Conservation (phyloP, 208 protist genomes). For the Trypanosoma mega region DNA sequence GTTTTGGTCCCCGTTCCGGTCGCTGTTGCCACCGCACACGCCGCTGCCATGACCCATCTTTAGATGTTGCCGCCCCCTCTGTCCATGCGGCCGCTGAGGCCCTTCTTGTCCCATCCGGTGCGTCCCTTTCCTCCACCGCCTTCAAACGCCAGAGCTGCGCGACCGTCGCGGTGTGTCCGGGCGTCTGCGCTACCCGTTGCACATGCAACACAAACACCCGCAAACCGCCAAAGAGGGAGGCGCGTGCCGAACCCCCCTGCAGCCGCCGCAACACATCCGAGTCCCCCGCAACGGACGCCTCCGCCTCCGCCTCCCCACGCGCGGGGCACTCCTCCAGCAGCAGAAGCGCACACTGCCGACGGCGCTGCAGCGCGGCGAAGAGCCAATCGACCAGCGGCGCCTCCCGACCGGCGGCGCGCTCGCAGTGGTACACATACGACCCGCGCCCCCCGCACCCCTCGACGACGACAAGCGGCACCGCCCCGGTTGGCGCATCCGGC, state of each 20-base stretch:
- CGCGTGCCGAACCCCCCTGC: neutral
- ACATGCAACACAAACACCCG: neutral
- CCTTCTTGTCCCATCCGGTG: neutral
- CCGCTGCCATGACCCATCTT: too few relatives aligned
- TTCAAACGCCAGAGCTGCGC: neutral
- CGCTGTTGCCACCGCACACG: constrained; percentile 7
- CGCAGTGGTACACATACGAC: constrained; percentile 48
- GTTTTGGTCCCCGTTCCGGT: neutral
- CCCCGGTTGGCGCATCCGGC: neutral
- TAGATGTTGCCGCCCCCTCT: too few relatives aligned
- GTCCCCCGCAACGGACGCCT: constrained; percentile 7
- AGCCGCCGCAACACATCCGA: constrained; percentile 17
- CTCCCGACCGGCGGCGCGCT: constrained; percentile 43
- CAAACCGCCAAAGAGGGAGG: neutral
- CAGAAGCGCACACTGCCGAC: constrained; percentile 57
- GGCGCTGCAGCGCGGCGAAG: constrained; percentile 56
- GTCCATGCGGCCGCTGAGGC: neutral
- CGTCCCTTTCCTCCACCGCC: neutral
- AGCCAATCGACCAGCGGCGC: constrained; percentile 53
- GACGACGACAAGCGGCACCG: constrained; percentile 56
- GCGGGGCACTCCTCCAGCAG: constrained; percentile 38
- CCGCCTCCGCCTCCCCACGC: constrained; percentile 12
- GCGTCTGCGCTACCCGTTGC: neutral
- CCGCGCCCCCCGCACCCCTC: constrained; percentile 39
- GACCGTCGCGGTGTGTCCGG: neutral